Percentiles rank a stretch among this genome's conserved stretches.
phyloP scores from a whole-genome alignment of 106 monocot species.

The Agapanthus africanus region DNA sequence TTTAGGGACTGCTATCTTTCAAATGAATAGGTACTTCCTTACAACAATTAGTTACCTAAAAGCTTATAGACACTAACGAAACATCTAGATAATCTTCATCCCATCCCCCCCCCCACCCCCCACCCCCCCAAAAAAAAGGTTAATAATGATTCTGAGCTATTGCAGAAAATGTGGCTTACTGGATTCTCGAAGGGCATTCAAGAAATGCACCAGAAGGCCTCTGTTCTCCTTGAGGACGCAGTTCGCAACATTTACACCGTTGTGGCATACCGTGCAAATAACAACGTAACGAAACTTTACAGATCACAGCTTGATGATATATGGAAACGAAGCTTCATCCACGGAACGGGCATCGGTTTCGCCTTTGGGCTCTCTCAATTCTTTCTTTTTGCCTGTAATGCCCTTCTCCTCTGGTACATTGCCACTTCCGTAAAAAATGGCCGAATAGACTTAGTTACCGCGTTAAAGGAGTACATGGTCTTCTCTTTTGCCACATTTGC shows the following conservation, averaged over 20 bases:
- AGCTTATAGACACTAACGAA: too few species aligned
- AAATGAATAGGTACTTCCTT: too few species aligned
- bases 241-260: conserved; percentile 95
- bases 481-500: conserved; percentile 92
- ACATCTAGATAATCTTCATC: too few species aligned
- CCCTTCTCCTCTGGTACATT: conserved; percentile 77
- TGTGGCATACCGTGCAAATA: conserved; percentile 84
- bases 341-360: conserved; percentile 74
- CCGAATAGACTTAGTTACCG: conserved; percentile 30
- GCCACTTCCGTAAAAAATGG: conserved; percentile 44
- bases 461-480: conserved; percentile 81
- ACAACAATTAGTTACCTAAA: too few species aligned
- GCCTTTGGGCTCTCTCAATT: conserved; percentile 87
- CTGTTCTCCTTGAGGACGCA: conserved; percentile 89
- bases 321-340: conserved; percentile 57
- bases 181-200: conserved; percentile 91
- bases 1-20: too few species aligned
- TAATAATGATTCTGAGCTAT: too few species aligned
- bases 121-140: too few species aligned
- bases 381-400: conserved; percentile 88
- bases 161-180: conserved; percentile 94
- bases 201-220: conserved; percentile 94
- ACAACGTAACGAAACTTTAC: conserved; percentile 91
- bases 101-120: too few species aligned
- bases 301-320: conserved; percentile 54